phyloP scores from a whole-genome alignment of 495 filamentous ascomycete species.

The Neurospora hispaniola region DNA sequence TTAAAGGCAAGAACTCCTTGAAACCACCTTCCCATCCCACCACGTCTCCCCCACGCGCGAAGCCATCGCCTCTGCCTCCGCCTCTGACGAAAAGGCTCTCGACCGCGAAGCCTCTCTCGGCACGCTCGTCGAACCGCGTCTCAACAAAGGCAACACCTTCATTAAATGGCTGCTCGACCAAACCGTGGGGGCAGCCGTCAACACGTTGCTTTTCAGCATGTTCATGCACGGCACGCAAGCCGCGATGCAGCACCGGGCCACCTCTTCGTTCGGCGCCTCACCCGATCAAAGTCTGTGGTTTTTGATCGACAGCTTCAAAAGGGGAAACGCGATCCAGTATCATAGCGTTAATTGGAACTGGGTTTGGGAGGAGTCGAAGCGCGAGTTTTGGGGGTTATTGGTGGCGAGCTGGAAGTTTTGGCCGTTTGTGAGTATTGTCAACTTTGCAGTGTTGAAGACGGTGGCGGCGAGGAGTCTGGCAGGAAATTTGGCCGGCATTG shows the following conservation, averaged over 20 bases:
- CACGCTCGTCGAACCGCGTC: slow-evolving; percentile 34
- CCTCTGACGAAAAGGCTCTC: slow-evolving; percentile 29
- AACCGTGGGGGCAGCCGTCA: slow-evolving; percentile 60
- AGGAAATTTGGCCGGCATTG: slow-evolving; percentile 68
- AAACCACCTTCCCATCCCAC: slow-evolving; percentile 37
- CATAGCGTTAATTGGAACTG: slow-evolving; percentile 21
- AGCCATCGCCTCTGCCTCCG: slow-evolving; percentile 28
- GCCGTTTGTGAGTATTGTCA: slow-evolving; percentile 68
- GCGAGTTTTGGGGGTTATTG: slow-evolving; percentile 62
- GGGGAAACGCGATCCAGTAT: slow-evolving; percentile 19
- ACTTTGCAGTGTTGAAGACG: slow-evolving; percentile 66
- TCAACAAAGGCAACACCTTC: slow-evolving; percentile 60
- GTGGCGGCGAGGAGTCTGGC: slow-evolving; percentile 66
- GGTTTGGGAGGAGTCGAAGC: slow-evolving; percentile 22
- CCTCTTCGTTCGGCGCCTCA: not conserved
- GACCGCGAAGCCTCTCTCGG: slow-evolving; percentile 30
- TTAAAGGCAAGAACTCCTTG: slow-evolving; percentile 40
- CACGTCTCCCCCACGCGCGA: slow-evolving; percentile 25
- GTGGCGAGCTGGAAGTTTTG: slow-evolving; percentile 71
- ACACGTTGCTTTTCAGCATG: slow-evolving; percentile 62
- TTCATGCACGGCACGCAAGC: slow-evolving; percentile 31
- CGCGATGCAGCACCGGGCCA: slow-evolving; percentile 23
- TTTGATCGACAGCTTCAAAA: slow-evolving; percentile 1
- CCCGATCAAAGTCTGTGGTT: slow-evolving; percentile 16
- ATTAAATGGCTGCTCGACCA: slow-evolving; percentile 82